Percentiles rank a stretch among this genome's conserved stretches.
phyloP scores from a whole-genome alignment of 805 yeast genomes.

The Myxozyma mucilagina region DNA sequence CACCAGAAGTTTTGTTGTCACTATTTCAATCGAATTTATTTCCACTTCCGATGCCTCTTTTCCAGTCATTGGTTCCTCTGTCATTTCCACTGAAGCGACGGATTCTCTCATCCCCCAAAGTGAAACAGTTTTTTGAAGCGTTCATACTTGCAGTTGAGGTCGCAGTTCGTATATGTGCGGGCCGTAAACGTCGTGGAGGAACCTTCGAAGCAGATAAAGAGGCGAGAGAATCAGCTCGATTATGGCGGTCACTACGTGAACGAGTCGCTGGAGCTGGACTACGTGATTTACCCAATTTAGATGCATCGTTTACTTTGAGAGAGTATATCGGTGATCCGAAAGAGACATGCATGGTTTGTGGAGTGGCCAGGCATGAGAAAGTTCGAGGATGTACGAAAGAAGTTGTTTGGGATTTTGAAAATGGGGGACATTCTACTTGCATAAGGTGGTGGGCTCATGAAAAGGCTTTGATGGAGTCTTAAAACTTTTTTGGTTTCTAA shows the following conservation, averaged over 20 bases:
- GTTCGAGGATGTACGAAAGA: slow-evolving; percentile 18
- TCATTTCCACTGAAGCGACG: slow-evolving; percentile 29
- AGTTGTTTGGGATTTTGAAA: slow-evolving; percentile 21
- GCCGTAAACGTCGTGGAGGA: slow-evolving; percentile 27
- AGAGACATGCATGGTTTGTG: slow-evolving; percentile 28
- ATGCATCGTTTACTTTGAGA: slow-evolving; percentile 20
- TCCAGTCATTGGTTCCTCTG: slow-evolving; percentile 23
- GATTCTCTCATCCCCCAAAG: slow-evolving; percentile 21
- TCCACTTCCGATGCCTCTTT: slow-evolving; percentile 28
- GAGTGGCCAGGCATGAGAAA: slow-evolving; percentile 23
- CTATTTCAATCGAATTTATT: slow-evolving; percentile 25
- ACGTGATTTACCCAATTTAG: slow-evolving; percentile 24
- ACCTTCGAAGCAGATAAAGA: slow-evolving; percentile 28
- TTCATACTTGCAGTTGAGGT: slow-evolving; percentile 21
- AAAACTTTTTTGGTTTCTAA: neutral
- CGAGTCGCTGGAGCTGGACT: slow-evolving; percentile 29
- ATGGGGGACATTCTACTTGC: slow-evolving; percentile 28
- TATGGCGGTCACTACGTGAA: slow-evolving; percentile 23
- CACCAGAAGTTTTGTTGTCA: slow-evolving; percentile 25
- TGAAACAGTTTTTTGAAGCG: slow-evolving; percentile 20
- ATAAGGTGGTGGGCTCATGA: slow-evolving; percentile 31
- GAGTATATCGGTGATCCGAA: slow-evolving; percentile 13
- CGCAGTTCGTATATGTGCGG: slow-evolving; percentile 31
- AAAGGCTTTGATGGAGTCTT: slow-evolving; percentile 27
- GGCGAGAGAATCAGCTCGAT: slow-evolving; percentile 26